These are phyloP conservation scores for Ogataea glucozyma DNA, from an alignment of 805 yeast species.

Conservation along the genomic window DNA sequence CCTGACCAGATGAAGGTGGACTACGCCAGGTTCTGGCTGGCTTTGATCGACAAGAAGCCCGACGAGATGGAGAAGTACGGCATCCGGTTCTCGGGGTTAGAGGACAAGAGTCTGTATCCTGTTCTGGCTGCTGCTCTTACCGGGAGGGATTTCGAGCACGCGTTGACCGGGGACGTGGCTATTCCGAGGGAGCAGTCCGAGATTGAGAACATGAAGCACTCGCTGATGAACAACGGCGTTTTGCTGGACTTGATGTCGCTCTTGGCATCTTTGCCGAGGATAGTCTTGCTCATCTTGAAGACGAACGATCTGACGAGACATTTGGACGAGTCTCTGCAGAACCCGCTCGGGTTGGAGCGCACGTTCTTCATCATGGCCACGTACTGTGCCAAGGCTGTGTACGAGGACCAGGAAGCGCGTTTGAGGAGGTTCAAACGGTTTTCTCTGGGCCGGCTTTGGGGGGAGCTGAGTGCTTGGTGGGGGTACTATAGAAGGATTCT, in stretches of 20 bases:
- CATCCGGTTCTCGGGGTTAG: conserved; percentile 72
- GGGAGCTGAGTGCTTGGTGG: conserved; percentile 34
- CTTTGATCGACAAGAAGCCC: conserved; percentile 71
- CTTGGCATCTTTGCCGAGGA: conserved; percentile 76
- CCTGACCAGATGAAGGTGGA: conserved; percentile 74
- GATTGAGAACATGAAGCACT: conserved; percentile 62
- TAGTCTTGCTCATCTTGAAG: conserved; percentile 82
- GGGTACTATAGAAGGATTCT: conserved; percentile 33
- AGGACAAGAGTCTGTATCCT: conserved; percentile 76
- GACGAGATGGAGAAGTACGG: conserved; percentile 73
- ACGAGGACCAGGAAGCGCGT: conserved; percentile 49
- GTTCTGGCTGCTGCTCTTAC: conserved; percentile 92
- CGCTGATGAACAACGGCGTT: conserved; percentile 61
- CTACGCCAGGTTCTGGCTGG: conserved; percentile 91
- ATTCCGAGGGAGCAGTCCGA: conserved; percentile 61
- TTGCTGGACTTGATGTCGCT: conserved; percentile 77
- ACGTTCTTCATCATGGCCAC: conserved; percentile 87
- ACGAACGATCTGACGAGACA: conserved; percentile 92
- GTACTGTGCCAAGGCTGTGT: conserved; percentile 83
- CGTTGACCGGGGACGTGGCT: conserved; percentile 62
- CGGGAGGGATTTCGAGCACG: conserved; percentile 84
- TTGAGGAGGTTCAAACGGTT: conserved; percentile 13
- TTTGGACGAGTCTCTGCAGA: conserved; percentile 78
- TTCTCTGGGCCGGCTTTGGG: conserved; percentile 28
- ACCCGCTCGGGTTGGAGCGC: conserved; percentile 84